Percentiles rank a stretch among this genome's conserved stretches.
Conservation (phyloP, 179 eudicot species). For the Spinacia oleracea region DNA sequence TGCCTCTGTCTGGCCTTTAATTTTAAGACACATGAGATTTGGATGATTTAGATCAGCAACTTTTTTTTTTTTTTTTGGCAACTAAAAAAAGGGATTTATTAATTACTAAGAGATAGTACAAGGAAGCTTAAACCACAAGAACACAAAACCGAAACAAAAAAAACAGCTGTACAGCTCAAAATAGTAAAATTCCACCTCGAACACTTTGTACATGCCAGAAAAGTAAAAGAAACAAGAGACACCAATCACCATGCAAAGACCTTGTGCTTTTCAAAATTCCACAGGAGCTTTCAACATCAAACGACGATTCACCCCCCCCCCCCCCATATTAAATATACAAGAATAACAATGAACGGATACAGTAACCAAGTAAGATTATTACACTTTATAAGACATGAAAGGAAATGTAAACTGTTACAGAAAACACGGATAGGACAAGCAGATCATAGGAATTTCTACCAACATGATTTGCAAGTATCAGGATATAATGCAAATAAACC, state of each 20-base stretch:
- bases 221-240: neutral
- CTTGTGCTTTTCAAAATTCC: neutral
- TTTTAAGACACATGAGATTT: neutral
- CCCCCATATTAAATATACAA: neutral
- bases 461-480: conserved; percentile 7
- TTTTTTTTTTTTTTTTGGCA: neutral
- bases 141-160: too few species aligned
- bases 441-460: neutral
- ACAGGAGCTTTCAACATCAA: neutral
- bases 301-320: neutral
- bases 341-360: neutral
- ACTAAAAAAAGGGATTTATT: too few species aligned
- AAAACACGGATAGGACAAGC: neutral
- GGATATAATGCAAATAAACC: neutral
- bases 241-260: neutral
- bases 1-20: neutral
- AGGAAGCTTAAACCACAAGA: too few species aligned
- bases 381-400: neutral
- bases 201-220: neutral
- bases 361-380: neutral
- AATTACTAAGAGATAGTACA: too few species aligned
- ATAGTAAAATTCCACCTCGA: neutral
- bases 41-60: neutral
- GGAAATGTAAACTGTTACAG: neutral
- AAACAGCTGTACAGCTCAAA: neutral